phyloP scores from a whole-genome alignment of 345 rosid species.

The Xanthoceras sorbifolium region DNA sequence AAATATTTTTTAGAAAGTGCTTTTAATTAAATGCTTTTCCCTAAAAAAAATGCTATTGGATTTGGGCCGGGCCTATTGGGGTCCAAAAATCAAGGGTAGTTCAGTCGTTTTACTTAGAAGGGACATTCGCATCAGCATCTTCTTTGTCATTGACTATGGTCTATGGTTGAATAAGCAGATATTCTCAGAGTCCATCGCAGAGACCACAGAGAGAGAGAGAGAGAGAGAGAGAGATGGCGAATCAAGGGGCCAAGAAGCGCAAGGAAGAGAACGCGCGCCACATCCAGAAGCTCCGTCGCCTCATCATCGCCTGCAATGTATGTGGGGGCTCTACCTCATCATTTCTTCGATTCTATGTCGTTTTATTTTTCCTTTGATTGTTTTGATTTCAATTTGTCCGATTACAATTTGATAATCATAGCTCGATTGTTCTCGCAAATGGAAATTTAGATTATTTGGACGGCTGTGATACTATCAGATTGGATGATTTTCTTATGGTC shows the following conservation, averaged over 20 bases:
- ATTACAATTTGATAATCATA: background rate
- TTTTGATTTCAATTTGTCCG: background rate
- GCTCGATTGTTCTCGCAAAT: background rate
- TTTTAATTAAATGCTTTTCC: too few relatives aligned
- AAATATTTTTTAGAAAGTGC: too few relatives aligned
- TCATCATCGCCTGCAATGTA: constrained; percentile 77
- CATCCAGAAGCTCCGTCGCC: constrained; percentile 61
- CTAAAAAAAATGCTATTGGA: background rate
- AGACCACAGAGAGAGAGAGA: background rate
- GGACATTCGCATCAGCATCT: background rate
- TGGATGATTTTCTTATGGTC: background rate
- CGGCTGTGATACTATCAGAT: background rate
- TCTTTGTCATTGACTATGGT: background rate
- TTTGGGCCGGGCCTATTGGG: background rate
- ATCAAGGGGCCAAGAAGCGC: constrained; percentile 94
- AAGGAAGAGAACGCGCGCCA: constrained; percentile 85
- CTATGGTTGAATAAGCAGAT: background rate
- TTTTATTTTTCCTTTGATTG: constrained; percentile 2
- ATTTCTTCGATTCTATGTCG: background rate
- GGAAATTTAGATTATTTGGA: background rate
- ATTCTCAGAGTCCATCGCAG: background rate
- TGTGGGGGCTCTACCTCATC: constrained; percentile 12
- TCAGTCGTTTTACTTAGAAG: background rate
- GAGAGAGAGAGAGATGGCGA: constrained; percentile 56
- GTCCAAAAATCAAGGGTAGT: background rate